Evolutionary conservation across 129 eudicot species (phyloP).

Genomic region (Apium graveolens): DNA sequence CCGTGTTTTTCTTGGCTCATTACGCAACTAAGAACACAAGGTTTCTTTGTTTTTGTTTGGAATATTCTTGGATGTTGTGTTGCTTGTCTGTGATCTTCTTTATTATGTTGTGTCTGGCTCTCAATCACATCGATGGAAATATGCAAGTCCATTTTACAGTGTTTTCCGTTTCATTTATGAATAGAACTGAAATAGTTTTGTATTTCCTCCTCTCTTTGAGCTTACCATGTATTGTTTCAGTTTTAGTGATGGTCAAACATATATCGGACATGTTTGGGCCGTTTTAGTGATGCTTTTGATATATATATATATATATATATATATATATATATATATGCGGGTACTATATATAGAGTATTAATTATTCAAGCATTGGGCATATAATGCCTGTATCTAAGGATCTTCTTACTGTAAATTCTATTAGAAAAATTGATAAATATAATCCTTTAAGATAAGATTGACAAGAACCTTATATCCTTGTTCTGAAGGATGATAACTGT

Average conservation of each 20-base stretch:
- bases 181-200: neutral
- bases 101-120: neutral
- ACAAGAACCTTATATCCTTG: constrained; percentile 36
- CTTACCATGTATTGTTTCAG: neutral
- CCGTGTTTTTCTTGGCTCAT: neutral
- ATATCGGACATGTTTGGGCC: neutral
- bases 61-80: neutral
- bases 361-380: neutral
- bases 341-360: neutral
- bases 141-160: too few species aligned
- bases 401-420: neutral
- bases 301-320: too few species aligned
- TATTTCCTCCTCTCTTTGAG: neutral
- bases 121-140: neutral
- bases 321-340: neutral
- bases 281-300: too few species aligned
- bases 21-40: neutral
- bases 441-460: constrained; percentile 1
- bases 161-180: neutral
- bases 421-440: neutral
- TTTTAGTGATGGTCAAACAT: neutral
- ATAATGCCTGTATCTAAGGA: too few species aligned
- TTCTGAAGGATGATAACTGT: constrained; percentile 51
- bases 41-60: neutral
- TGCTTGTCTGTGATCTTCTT: neutral